phyloP scores from a whole-genome alignment of 2,329 filamentous ascomycete genomes.

The Berkeleyomyces rouxiae region DNA sequence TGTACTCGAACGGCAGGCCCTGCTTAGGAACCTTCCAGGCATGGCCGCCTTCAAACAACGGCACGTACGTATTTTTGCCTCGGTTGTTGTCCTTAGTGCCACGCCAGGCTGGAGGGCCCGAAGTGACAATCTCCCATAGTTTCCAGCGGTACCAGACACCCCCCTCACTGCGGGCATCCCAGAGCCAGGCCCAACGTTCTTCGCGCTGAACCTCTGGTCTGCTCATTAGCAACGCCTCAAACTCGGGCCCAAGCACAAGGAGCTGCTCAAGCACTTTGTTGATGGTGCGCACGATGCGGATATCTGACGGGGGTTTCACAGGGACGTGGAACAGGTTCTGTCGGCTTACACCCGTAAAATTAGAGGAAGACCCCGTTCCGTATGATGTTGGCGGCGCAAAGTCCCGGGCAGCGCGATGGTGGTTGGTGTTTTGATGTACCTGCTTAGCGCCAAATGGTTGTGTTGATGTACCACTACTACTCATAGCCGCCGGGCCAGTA shows the following conservation, averaged over 20 bases:
- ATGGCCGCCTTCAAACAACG: conserved; percentile 59
- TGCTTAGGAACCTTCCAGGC: conserved; percentile 60
- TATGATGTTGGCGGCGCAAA: conserved; percentile 62
- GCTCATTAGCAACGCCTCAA: conserved; percentile 85
- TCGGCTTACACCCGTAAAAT: conserved; percentile 21
- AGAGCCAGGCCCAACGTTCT: conserved; percentile 88
- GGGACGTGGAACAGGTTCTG: conserved; percentile 45
- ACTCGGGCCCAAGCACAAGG: conserved; percentile 64
- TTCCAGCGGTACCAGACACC: conserved; percentile 90
- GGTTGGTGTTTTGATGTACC: conserved; percentile 23
- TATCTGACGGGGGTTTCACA: conserved; percentile 58
- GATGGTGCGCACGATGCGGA: conserved; percentile 65
- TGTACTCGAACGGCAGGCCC: conserved; percentile 64
- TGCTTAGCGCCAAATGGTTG: conserved; percentile 67
- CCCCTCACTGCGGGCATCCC: conserved; percentile 62
- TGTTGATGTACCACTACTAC: conserved; percentile 23
- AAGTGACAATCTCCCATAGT: conserved; percentile 68
- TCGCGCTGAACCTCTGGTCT: conserved; percentile 67
- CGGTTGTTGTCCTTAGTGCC: background rate
- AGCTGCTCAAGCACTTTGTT: conserved; percentile 75
- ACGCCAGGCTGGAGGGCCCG: conserved; percentile 20
- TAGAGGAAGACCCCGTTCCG: conserved; percentile 17
- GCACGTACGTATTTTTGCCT: conserved; percentile 30
- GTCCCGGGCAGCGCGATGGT: conserved; percentile 25
- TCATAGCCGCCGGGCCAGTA: conserved; percentile 22